phyloP scores from a whole-genome alignment of 805 yeast species.

The Torulaspora maleeae region DNA sequence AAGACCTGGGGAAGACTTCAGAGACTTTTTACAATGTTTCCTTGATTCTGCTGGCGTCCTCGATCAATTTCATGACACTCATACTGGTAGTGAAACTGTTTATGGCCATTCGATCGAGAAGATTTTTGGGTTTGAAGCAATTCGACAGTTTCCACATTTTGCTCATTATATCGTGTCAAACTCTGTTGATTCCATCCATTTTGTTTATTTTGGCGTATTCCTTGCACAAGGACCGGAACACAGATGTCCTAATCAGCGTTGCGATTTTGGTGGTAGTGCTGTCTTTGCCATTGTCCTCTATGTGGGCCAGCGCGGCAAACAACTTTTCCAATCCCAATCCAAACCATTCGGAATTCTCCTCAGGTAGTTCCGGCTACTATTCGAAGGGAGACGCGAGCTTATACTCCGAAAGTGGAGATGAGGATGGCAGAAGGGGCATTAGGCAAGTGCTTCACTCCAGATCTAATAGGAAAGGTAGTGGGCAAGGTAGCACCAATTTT shows the following conservation, averaged over 20 bases:
- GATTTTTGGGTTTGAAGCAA: constrained; percentile 72
- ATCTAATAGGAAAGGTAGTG: not conserved
- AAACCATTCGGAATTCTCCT: constrained; percentile 21
- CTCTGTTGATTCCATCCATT: constrained; percentile 73
- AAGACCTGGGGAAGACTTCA: constrained; percentile 21
- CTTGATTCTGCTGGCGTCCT: constrained; percentile 59
- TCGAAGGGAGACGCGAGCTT: constrained; percentile 15
- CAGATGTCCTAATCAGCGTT: constrained; percentile 45
- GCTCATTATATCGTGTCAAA: constrained; percentile 75
- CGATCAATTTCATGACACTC: constrained; percentile 58
- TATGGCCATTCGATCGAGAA: constrained; percentile 66
- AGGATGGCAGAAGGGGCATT: not conserved
- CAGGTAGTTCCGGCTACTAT: constrained; percentile 20
- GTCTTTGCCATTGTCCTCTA: constrained; percentile 74
- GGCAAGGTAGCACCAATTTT: constrained; percentile 4
- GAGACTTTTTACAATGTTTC: constrained; percentile 50
- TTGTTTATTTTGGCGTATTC: constrained; percentile 55
- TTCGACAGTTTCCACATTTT: constrained; percentile 79
- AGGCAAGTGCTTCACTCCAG: not conserved
- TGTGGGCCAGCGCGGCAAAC: constrained; percentile 80
- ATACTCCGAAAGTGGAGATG: constrained; percentile 16
- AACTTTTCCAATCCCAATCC: constrained; percentile 44
- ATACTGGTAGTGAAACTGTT: constrained; percentile 61
- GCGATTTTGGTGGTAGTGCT: constrained; percentile 60
- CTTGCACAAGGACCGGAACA: constrained; percentile 29